Percentiles rank a stretch among this genome's conserved stretches.
Conservation (phyloP, 768 basidiomycete species). For the Boletus vermiculosoides region DNA sequence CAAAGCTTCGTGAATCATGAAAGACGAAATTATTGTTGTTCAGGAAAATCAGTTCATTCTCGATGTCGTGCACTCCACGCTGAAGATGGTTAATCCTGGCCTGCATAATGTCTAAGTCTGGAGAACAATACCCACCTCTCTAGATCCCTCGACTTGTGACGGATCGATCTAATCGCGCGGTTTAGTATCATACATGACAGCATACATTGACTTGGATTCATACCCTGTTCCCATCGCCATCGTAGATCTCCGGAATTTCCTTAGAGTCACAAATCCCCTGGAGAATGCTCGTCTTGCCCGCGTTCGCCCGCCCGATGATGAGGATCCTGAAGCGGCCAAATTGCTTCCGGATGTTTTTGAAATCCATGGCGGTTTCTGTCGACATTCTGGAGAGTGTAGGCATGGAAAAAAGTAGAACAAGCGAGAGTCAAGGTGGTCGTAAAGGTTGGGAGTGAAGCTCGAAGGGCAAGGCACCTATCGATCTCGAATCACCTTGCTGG, state of each 20-base stretch:
- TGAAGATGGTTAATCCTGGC: neutral
- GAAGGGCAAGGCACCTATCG: no score
- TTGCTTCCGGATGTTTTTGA: neutral
- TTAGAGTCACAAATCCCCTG: conserved; percentile 1
- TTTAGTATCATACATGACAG: neutral
- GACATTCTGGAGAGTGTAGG: neutral
- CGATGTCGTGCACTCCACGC: neutral
- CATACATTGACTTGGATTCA: neutral
- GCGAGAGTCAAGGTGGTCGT: no score
- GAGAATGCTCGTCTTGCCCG: conserved; percentile 9
- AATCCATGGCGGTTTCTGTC: neutral
- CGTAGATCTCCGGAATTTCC: conserved; percentile 6
- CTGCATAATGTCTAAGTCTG: no score
- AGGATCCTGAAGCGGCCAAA: neutral
- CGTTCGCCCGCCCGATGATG: conserved; percentile 6
- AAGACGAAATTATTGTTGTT: conserved; percentile 5
- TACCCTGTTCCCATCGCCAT: conserved; percentile 3
- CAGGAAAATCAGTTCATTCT: conserved; percentile 2
- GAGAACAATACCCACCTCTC: neutral
- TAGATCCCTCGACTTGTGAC: neutral
- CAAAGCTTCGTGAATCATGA: conserved; percentile 5
- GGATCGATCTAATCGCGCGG: neutral
- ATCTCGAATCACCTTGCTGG: no score
- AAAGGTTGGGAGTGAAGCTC: no score
- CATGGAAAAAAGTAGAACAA: no score